phyloP scores from a whole-genome alignment of 495 filamentous ascomycete genomes.

The Lophiostoma macrostomum region DNA sequence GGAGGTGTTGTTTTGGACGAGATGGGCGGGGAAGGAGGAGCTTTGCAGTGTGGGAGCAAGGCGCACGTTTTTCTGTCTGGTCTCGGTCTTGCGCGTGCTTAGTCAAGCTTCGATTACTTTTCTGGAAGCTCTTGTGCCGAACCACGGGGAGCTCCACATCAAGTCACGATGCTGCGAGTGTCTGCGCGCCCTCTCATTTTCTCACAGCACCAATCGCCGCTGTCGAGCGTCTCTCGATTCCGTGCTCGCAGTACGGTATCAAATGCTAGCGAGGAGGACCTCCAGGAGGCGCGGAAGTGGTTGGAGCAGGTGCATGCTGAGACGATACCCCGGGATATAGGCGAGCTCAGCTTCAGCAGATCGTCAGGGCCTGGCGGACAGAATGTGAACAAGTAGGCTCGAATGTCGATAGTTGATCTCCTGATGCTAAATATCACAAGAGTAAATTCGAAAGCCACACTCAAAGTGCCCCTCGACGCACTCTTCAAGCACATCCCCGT shows the following conservation, averaged over 20 bases:
- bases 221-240: too few relatives aligned
- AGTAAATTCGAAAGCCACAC: constrained; percentile 87
- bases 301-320: constrained; percentile 59
- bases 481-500: constrained; percentile 64
- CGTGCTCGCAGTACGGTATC: too few relatives aligned
- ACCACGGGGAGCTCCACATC: too few relatives aligned
- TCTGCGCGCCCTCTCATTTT: constrained; percentile 9
- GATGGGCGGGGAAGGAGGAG: too few relatives aligned
- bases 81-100: too few relatives aligned
- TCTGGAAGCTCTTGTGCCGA: too few relatives aligned
- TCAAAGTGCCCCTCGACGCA: constrained; percentile 58
- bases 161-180: too few relatives aligned
- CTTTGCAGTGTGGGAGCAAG: too few relatives aligned
- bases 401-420: background rate
- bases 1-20: too few relatives aligned
- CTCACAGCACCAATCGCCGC: too few relatives aligned
- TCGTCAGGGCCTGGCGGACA: constrained; percentile 94
- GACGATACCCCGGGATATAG: constrained; percentile 61
- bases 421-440: constrained; percentile 45
- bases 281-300: constrained; percentile 75
- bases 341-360: constrained; percentile 70
- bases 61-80: too few relatives aligned
- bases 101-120: too few relatives aligned
- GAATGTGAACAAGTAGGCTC: constrained; percentile 89
- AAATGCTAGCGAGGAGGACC: constrained; percentile 50